These are phyloP conservation scores for Aschersonia sp. DNA, from an alignment of 2,329 filamentous ascomycete species.

Conservation along the genomic window DNA sequence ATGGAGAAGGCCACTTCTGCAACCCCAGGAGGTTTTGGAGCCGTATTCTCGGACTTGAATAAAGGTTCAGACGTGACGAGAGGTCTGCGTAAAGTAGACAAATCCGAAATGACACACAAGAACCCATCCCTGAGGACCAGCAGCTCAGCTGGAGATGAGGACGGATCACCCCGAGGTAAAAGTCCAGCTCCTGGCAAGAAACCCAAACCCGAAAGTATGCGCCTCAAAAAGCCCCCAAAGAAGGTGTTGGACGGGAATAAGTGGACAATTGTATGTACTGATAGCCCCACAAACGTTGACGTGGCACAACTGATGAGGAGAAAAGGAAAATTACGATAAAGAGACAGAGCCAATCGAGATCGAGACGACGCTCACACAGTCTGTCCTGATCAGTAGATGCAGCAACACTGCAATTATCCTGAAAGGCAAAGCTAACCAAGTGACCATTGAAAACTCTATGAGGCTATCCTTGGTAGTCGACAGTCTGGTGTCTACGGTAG, in stretches of 20 bases:
- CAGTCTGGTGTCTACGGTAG: slow-evolving; percentile 76
- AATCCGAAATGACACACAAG: slow-evolving; percentile 95
- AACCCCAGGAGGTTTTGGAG: slow-evolving; percentile 52
- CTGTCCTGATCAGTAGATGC: slow-evolving; percentile 83
- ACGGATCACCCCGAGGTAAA: slow-evolving; percentile 49
- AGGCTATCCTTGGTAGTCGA: slow-evolving; percentile 79
- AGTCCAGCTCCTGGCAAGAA: slow-evolving; percentile 81
- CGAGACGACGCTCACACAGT: slow-evolving; percentile 69
- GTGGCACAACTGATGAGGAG: slow-evolving; percentile 2
- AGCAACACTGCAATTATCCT: slow-evolving; percentile 82
- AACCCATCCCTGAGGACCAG: slow-evolving; percentile 72
- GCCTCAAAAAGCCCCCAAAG: slow-evolving; percentile 64
- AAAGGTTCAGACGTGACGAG: slow-evolving; percentile 78
- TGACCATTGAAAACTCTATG: slow-evolving; percentile 82
- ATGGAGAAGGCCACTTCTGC: slow-evolving; percentile 21
- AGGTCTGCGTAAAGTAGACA: slow-evolving; percentile 83
- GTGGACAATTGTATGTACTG: slow-evolving; percentile 63
- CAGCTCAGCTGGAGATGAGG: slow-evolving; percentile 51
- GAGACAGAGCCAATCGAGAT: slow-evolving; percentile 61
- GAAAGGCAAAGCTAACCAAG: slow-evolving; percentile 89
- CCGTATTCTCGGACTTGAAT: slow-evolving; percentile 87
- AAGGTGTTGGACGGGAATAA: slow-evolving; percentile 80
- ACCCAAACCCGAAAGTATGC: slow-evolving; percentile 75
- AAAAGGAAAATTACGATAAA: slow-evolving; percentile 79
- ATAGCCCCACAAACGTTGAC: not conserved